Evolutionary conservation across 2,329 filamentous ascomycete species (phyloP), one percentile per base, ranked within the genome.

Genomic region (Raffaelea arxii): DNA sequence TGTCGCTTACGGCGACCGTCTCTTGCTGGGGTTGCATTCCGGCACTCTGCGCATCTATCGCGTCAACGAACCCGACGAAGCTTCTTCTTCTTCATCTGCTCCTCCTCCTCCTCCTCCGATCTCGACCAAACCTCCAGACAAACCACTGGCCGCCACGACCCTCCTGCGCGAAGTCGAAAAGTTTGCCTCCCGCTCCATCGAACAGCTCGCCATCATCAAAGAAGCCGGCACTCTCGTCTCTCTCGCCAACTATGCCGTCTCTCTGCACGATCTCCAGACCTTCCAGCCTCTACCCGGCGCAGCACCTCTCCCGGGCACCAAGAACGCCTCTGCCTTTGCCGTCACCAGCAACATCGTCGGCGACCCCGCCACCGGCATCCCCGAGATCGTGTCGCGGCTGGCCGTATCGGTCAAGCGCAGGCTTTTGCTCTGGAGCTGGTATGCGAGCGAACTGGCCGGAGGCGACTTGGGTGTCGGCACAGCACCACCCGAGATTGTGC

Each of bases 281-380:
- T 96, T 94, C 64, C 75, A 84, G 53, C 74, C 90, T 48, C 78
- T 91, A 58, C 47, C 49, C 4, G 49, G 51, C 5, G 86, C 95
- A 63, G 84, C 80, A 51, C 62, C 75, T 2, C 71, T 98, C 38
- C 69, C 79, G 44, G 83, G 84, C 60, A 95, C 90, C 12, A 92
- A 86, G 66, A 92, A 92, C 55, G 91, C 92, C 14, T 83, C 82
- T 2, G 82, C 83, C 38, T 97, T 98, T 63, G 89, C 91, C 2
- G 87, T 95, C 38, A 96, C 90, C 2, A 94, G 88, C 52, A 95
- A 97, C 63, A 94, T 97, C 46, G 84, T 94, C 55, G 91, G 92
- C 62, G 92, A 98, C 63, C 69, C 81, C 6, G 78, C 80, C 43
- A 95, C 88, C 0, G 86, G 86, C 22, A 90, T 98, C 43, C 90